Base-by-base conservation (phyloP, 2,329 filamentous ascomycete genomes). In the Cordyceps cateniannulata region DNA sequence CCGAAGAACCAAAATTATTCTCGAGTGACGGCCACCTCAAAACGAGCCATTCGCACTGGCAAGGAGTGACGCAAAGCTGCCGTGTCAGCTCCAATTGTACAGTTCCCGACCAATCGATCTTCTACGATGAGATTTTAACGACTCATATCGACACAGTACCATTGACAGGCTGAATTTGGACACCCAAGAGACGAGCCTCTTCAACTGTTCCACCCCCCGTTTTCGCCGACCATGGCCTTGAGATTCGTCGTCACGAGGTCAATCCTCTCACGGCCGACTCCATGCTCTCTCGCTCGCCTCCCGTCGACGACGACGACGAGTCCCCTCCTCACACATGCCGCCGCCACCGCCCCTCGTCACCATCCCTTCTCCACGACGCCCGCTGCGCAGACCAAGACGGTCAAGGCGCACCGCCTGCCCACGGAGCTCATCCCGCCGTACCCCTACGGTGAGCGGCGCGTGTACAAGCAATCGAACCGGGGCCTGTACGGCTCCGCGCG, bases 401-500 rank as follows among this genome's bases (percentile, higher is more conserved):
- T 78, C 68, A 71, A 71, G 56, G 68, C 74, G 29, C 70, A 76
- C 59, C 77, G 75, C 42, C 76, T 83, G 61, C 80, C 81, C 38
- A 69, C 71, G 61, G 76, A 72, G 16, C 73, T 80, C n/a, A 81
- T 85, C 62, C 86, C 86, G 12, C 76, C 79, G 3, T 95, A 95
- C 73, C 90, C 90, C 1, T 87, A 90, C 75, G 89, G 89, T 53
- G 81, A 83, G 59, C 83, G 87, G 61, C 78, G 72, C 64, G 77
- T 86, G 66, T 95, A 90, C 81, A 93, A 93, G 77, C 90, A 95
- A 75, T 86, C 87, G 67, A 90, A 92, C 78, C 80, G 77, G 62
- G 88, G 88, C 50, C 85, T 92, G 9, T 91, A 90, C 76, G 90
- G 87, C 67, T 76, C 76, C 45, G 79, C 85, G 65, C 85, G 85